These are phyloP conservation scores for Pyrenophora graminea DNA, from an alignment of 2,329 filamentous ascomycete species.

Conservation along the genomic window DNA sequence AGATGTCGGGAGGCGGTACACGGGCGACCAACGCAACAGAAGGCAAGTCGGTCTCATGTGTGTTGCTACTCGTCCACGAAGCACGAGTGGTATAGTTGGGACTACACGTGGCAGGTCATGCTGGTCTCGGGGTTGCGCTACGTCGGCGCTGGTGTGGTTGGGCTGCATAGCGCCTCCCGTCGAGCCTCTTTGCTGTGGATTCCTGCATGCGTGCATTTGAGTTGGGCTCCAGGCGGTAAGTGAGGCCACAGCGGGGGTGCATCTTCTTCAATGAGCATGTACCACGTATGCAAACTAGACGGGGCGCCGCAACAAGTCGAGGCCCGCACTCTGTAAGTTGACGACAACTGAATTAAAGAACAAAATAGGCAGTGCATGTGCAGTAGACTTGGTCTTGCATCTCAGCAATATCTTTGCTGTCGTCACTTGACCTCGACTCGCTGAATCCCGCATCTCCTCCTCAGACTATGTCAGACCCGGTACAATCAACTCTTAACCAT, in stretches of 20 bases:
- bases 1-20: not conserved
- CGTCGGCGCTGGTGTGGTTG: slow-evolving; percentile 16
- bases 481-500: slow-evolving; percentile 28
- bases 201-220: slow-evolving; percentile 11
- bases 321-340: too few relatives aligned
- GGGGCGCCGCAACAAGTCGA: not conserved
- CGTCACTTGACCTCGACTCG: slow-evolving; percentile 1
- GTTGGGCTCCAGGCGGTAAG: slow-evolving; percentile 24
- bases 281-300: slow-evolving; percentile 25
- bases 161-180: slow-evolving; percentile 24
- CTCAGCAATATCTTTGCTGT: slow-evolving; percentile 5
- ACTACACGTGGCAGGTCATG: slow-evolving; percentile 25
- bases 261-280: slow-evolving; percentile 16
- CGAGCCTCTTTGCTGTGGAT: slow-evolving; percentile 18
- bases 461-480: slow-evolving; percentile 42
- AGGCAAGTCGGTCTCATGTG: not conserved
- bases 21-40: slow-evolving; percentile 5
- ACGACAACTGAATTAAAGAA: slow-evolving; percentile 13
- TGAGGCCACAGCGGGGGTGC: not conserved
- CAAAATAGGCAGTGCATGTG: slow-evolving; percentile 12
- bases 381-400: slow-evolving; percentile 12
- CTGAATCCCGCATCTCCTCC: slow-evolving; percentile 15
- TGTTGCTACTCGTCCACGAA: slow-evolving; percentile 1
- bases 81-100: not conserved
- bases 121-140: slow-evolving; percentile 5